Conservation (phyloP, 208 protist species). For the Leishmania major region DNA sequence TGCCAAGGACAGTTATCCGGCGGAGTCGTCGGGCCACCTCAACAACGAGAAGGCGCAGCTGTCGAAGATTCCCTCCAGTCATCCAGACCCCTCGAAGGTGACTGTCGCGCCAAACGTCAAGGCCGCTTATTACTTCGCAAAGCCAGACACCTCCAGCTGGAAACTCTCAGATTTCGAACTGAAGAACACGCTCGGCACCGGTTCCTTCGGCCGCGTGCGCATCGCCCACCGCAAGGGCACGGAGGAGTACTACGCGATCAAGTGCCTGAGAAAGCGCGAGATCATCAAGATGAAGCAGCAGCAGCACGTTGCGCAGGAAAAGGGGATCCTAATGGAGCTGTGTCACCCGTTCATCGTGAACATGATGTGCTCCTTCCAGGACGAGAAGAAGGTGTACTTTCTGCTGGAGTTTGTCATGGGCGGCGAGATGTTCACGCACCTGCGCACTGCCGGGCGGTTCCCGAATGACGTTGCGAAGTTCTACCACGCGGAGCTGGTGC, state of each 20-base stretch:
- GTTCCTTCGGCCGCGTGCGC: conserved; percentile 94
- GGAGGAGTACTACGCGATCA: conserved; percentile 90
- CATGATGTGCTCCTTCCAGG: conserved; percentile 96
- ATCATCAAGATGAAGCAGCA: conserved; percentile 90
- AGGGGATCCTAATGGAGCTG: conserved; percentile 87
- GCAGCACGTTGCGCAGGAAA: conserved; percentile 91
- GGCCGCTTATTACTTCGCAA: conserved; percentile 35
- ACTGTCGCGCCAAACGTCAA: not conserved
- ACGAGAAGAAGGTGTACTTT: conserved; percentile 91
- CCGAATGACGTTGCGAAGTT: conserved; percentile 89
- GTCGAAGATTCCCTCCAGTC: conserved; percentile 1
- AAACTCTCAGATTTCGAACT: conserved; percentile 87
- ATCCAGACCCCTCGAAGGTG: conserved; percentile 10
- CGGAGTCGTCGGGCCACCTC: not conserved
- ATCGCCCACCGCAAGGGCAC: conserved; percentile 82
- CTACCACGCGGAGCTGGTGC: conserved; percentile 93
- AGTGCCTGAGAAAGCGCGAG: conserved; percentile 90
- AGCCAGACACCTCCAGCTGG: conserved; percentile 78
- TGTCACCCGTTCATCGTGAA: conserved; percentile 94
- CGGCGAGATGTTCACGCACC: conserved; percentile 91
- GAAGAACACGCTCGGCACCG: conserved; percentile 88
- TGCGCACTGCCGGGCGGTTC: conserved; percentile 82
- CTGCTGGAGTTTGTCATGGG: conserved; percentile 94
- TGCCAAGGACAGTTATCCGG: conserved; percentile 10
- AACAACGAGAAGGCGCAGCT: conserved; percentile 12